Evolutionary conservation across 2,329 filamentous ascomycete genomes (phyloP).

Genomic region (Exserohilum turcica): DNA sequence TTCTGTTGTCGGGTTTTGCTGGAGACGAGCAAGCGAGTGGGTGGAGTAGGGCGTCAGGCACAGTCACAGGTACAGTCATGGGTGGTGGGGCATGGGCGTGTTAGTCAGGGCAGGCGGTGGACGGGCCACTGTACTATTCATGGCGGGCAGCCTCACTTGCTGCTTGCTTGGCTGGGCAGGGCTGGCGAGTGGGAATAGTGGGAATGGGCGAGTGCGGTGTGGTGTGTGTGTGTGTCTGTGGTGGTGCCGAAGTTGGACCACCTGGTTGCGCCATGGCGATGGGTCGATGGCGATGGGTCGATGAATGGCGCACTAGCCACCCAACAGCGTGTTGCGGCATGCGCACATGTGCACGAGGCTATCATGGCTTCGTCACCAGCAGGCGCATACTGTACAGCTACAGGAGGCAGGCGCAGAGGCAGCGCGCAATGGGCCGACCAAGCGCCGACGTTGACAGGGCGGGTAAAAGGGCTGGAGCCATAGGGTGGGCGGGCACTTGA

Average conservation of each 20-base stretch:
- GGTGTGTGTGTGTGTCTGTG: too few relatives aligned
- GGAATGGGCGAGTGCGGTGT: not conserved
- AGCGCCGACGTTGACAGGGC: constrained; percentile 3
- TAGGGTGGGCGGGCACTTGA: too few relatives aligned
- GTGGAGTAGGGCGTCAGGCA: not conserved
- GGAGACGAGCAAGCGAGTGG: too few relatives aligned
- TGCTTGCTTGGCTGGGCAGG: constrained; percentile 17
- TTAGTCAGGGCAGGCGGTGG: constrained; percentile 15
- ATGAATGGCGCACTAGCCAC: not conserved
- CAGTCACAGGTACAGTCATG: too few relatives aligned
- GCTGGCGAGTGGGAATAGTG: constrained; percentile 15
- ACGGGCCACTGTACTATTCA: constrained; percentile 16
- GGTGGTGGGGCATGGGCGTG: constrained; percentile 6
- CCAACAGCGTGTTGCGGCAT: not conserved
- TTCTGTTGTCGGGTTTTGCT: too few relatives aligned
- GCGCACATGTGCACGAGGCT: not conserved
- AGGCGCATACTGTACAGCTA: too few relatives aligned
- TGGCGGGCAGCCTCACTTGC: constrained; percentile 10
- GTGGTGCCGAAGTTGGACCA: not conserved
- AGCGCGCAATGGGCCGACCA: not conserved
- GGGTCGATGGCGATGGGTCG: too few relatives aligned
- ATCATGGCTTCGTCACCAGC: not conserved
- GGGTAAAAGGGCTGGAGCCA: not conserved
- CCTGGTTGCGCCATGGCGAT: too few relatives aligned
- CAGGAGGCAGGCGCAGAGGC: too few relatives aligned